phyloP scores from a whole-genome alignment of 148 eudicot genomes.

The Rhododendron simsii region DNA sequence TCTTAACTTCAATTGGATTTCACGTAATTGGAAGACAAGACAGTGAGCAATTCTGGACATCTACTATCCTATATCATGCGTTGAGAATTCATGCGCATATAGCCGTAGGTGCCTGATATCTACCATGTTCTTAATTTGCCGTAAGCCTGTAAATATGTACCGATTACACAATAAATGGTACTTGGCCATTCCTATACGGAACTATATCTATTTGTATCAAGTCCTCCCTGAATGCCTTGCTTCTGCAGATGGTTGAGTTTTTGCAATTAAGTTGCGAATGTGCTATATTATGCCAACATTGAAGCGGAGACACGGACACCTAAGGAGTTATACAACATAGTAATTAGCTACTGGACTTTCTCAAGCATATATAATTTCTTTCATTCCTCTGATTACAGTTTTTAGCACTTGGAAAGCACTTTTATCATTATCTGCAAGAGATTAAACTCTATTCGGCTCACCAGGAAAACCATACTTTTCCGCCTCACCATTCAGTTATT shows the following conservation, averaged over 20 bases:
- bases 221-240: too few species aligned
- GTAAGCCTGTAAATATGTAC: not conserved
- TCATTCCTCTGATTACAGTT: not conserved
- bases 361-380: slow-evolving; percentile 41
- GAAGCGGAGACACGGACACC: slow-evolving; percentile 56
- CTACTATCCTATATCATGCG: not conserved
- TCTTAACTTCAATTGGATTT: not conserved
- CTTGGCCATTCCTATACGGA: not conserved
- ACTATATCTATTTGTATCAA: not conserved
- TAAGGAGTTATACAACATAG: slow-evolving; percentile 54
- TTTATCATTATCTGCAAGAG: not conserved
- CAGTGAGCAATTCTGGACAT: not conserved
- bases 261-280: slow-evolving; percentile 67
- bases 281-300: slow-evolving; percentile 49
- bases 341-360: slow-evolving; percentile 57
- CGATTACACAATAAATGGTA: not conserved
- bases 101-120: not conserved
- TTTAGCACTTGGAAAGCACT: not conserved
- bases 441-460: too few species aligned
- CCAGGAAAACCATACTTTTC: too few species aligned
- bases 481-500: too few species aligned
- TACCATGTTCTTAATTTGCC: not conserved
- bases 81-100: not conserved
- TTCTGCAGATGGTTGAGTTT: not conserved
- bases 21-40: not conserved